Conservation (phyloP, 2,329 filamentous ascomycete genomes). For the Diplodia corticola region DNA sequence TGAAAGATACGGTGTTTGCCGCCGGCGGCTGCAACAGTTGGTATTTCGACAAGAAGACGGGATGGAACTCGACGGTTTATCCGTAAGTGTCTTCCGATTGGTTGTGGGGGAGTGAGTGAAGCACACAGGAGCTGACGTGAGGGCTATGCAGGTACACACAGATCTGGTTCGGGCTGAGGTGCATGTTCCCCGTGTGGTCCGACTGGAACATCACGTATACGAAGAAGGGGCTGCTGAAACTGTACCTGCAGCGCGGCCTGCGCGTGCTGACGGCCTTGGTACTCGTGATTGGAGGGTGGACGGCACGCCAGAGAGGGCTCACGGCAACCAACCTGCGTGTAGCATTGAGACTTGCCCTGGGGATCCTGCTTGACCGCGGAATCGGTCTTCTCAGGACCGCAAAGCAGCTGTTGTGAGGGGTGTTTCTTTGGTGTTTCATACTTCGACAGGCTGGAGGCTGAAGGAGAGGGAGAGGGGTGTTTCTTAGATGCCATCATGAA, state of each 20-base stretch:
- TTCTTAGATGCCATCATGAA: neutral
- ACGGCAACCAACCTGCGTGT: neutral
- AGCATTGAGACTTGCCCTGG: too few relatives aligned
- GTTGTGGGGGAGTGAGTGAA: too few relatives aligned
- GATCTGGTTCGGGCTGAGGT: slow-evolving; percentile 52
- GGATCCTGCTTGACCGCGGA: neutral
- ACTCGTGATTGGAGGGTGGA: neutral
- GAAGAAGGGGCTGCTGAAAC: slow-evolving; percentile 45
- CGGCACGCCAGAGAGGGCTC: neutral
- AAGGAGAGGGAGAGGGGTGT: neutral
- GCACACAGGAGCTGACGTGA: slow-evolving; percentile 26
- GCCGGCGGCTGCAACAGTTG: slow-evolving; percentile 50
- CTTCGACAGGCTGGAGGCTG: neutral
- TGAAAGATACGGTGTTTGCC: slow-evolving; percentile 51
- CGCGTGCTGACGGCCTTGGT: neutral
- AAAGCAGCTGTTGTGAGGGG: neutral
- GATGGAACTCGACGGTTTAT: slow-evolving; percentile 50
- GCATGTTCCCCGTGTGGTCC: slow-evolving; percentile 55
- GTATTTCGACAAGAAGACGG: slow-evolving; percentile 48
- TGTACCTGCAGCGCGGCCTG: slow-evolving; percentile 10
- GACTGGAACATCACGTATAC: slow-evolving; percentile 58
- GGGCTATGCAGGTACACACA: slow-evolving; percentile 47
- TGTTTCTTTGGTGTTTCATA: neutral
- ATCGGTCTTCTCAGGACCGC: neutral
- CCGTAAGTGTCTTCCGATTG: slow-evolving; percentile 33